These are phyloP conservation scores for Pogostemon cablin DNA, from an alignment of 257 asterid species.

Conservation along the genomic window DNA sequence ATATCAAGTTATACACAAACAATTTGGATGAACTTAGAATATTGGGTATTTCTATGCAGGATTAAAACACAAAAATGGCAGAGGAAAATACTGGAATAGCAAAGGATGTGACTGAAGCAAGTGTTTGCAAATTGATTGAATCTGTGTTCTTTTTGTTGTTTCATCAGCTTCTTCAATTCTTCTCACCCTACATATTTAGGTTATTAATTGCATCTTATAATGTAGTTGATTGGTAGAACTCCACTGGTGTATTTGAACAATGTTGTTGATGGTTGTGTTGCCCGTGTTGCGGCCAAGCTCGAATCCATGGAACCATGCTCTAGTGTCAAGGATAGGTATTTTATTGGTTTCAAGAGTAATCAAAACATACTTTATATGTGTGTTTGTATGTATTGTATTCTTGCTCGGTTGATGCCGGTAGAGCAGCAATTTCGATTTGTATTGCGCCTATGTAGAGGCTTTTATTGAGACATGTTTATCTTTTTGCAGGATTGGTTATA, in stretches of 20 bases:
- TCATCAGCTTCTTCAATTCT: neutral
- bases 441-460: neutral
- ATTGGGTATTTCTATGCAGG: conserved; percentile 46
- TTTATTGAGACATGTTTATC: neutral
- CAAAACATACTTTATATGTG: neutral
- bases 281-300: conserved; percentile 91
- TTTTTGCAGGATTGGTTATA: conserved; percentile 79
- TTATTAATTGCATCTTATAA: conserved; percentile 24
- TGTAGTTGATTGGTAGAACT: conserved; percentile 90
- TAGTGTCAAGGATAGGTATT: conserved; percentile 96
- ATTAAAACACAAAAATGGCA: conserved; percentile 50
- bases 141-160: conserved; percentile 8
- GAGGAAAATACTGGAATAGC: conserved; percentile 70
- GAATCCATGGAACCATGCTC: conserved; percentile 99
- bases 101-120: conserved; percentile 90
- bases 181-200: neutral
- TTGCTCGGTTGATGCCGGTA: neutral
- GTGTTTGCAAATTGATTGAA: conserved; percentile 35
- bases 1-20: conserved; percentile 5
- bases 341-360: conserved; percentile 19
- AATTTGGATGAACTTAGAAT: neutral
- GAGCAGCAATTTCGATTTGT: neutral
- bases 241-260: conserved; percentile 96
- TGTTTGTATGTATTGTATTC: neutral
- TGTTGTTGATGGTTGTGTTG: conserved; percentile 88